Percentiles rank a stretch among this genome's conserved stretches.
phyloP scores from a whole-genome alignment of 345 rosid species.

The Microthlaspi erraticum region DNA sequence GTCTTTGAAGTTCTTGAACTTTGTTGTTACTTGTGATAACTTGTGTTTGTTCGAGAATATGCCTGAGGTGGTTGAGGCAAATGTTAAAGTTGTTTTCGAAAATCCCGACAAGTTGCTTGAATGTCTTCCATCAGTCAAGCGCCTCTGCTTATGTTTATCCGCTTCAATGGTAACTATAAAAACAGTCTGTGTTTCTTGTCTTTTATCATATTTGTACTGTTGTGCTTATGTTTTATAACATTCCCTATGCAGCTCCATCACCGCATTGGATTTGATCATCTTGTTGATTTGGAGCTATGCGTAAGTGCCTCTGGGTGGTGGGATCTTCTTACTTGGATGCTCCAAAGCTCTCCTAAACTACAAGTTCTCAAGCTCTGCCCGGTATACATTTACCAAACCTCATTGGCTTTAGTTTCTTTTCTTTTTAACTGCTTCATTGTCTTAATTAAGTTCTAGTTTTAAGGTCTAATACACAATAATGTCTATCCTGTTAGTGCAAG shows the following conservation, averaged over 20 bases:
- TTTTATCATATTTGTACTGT: background rate
- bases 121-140: background rate
- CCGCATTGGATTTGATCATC: background rate
- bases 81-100: background rate
- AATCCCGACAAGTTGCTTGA: background rate
- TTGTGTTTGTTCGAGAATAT: background rate
- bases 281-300: background rate
- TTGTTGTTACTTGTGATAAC: background rate
- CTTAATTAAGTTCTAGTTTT: background rate
- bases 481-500: background rate
- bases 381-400: background rate
- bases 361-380: background rate
- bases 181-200: background rate
- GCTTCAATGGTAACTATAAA: background rate
- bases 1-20: background rate
- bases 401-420: background rate
- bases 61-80: conserved; percentile 3
- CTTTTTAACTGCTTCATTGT: background rate
- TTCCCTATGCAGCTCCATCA: background rate
- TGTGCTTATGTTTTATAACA: background rate
- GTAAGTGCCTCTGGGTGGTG: background rate
- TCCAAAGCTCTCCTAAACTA: background rate
- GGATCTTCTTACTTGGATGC: conserved; percentile 1
- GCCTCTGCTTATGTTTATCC: background rate
- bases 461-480: background rate